Evolutionary conservation across 1,139 yeast genomes (phyloP), one percentile per base, ranked within the genome.

Genomic region (Lizanozyma gosingica): DNA sequence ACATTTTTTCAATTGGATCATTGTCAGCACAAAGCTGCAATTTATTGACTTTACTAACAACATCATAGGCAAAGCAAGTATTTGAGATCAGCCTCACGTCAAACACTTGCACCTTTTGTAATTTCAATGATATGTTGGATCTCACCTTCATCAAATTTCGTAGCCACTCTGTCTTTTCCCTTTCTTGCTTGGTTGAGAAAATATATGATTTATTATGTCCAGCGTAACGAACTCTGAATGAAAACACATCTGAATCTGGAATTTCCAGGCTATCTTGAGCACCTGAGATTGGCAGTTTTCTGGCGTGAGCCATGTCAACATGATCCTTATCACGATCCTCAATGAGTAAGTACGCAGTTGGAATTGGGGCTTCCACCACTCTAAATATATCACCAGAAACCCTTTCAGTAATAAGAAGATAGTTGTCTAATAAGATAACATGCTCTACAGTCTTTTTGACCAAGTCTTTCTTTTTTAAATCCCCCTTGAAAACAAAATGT

Each of bases 341-440:
- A 14, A 80, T 63, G 41, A 77, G 64, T 35, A 80, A 54, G 47
- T 76, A 75, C 48, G 76, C 83, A 22, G 78, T 64, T 0, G 84
- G 83, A 8, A 80, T 76, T 1, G 86, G 84, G 29, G 66, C 65
- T 48, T 80, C 86, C 3, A 65, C 54, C 0, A 80, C 71, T 47
- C 69, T 71, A 45, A 71, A 59, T 38, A 33, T 17, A 11, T 42
- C 42, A 15, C 41, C 17, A 22, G 18, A 37, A n/a, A 59, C 47
- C 34, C 57, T 49, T 37, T 85, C 94, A 2, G 92, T 78, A 4
- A 87, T 70, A 17, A 87, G 62, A 37, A 87, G 59, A 50, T 70
- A 85, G 52, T 87, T 84, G 54, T 87, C 95, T 41, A 87, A 62
- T 34, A 86, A 60, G 18, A 86, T 76, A 33, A 84, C 52, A 50